These are phyloP conservation scores for Scheffersomyces parashehatae DNA, from an alignment of 1,139 yeast genomes.

Conservation along the genomic window DNA sequence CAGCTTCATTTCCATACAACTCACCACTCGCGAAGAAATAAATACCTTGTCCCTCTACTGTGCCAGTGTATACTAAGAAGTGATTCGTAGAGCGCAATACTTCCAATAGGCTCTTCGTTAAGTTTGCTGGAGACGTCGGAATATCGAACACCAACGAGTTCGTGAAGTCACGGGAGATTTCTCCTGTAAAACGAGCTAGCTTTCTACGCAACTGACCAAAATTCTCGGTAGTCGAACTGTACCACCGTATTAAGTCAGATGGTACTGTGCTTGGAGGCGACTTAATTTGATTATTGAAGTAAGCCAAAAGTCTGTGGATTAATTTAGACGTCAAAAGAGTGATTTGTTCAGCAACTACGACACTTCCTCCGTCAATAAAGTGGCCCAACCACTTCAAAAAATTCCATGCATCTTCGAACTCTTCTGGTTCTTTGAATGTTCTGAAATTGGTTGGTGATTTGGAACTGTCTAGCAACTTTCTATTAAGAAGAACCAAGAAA, in stretches of 20 bases:
- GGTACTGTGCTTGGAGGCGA: slow-evolving; percentile 52
- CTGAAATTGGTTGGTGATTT: slow-evolving; percentile 64
- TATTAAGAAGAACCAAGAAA: slow-evolving; percentile 67
- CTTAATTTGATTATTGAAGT: slow-evolving; percentile 69
- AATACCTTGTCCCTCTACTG: slow-evolving; percentile 72
- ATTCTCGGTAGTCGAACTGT: slow-evolving; percentile 77
- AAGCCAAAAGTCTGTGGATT: slow-evolving; percentile 66
- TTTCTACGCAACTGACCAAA: slow-evolving; percentile 85
- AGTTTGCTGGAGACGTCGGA: slow-evolving; percentile 46
- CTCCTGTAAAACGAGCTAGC: slow-evolving; percentile 72
- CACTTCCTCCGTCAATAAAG: slow-evolving; percentile 78
- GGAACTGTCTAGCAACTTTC: slow-evolving; percentile 78
- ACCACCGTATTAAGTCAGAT: slow-evolving; percentile 75
- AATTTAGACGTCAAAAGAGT: slow-evolving; percentile 66
- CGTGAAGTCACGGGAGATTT: slow-evolving; percentile 69
- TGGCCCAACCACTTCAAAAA: slow-evolving; percentile 73
- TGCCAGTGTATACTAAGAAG: slow-evolving; percentile 75
- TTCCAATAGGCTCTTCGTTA: slow-evolving; percentile 56
- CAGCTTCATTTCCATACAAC: slow-evolving; percentile 45
- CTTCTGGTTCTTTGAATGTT: slow-evolving; percentile 91
- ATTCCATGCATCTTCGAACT: slow-evolving; percentile 75
- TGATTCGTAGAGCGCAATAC: slow-evolving; percentile 66
- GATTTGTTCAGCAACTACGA: slow-evolving; percentile 77
- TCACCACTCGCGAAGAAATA: slow-evolving; percentile 71
- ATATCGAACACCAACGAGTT: slow-evolving; percentile 73